Conservation (phyloP, 257 asterid species). For the Nicotiana obtusifolia region DNA sequence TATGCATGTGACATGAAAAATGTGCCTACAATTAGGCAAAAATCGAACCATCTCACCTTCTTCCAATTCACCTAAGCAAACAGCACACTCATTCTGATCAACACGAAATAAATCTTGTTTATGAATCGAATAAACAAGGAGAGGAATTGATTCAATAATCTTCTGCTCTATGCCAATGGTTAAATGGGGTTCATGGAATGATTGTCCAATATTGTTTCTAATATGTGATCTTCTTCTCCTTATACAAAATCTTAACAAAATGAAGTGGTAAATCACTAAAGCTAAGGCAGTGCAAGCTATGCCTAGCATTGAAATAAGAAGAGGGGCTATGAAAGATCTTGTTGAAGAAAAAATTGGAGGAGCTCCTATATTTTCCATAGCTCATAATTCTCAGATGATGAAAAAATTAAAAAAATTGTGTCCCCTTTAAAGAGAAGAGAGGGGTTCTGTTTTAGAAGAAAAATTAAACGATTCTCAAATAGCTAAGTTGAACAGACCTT, state of each 20-base stretch:
- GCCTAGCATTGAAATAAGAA: constrained; percentile 40
- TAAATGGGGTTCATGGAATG: neutral
- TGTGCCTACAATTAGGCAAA: constrained; percentile 56
- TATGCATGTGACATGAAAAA: constrained; percentile 56
- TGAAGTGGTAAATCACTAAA: constrained; percentile 36
- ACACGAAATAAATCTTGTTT: constrained; percentile 4
- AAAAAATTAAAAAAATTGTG: neutral
- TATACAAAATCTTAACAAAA: constrained; percentile 35
- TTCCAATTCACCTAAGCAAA: constrained; percentile 55
- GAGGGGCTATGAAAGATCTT: constrained; percentile 19
- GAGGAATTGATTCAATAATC: constrained; percentile 36
- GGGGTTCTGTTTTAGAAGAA: neutral
- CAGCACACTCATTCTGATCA: constrained; percentile 49
- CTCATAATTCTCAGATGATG: constrained; percentile 15
- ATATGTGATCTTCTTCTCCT: constrained; percentile 21
- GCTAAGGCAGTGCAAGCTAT: constrained; percentile 27
- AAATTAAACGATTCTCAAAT: too few relatives aligned
- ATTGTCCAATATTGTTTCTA: constrained; percentile 1
- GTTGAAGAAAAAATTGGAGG: constrained; percentile 18
- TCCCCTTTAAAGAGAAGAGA: neutral
- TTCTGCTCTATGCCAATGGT: constrained; percentile 39
- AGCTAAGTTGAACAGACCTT: neutral
- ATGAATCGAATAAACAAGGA: constrained; percentile 27
- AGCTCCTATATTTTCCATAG: constrained; percentile 40
- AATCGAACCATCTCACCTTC: constrained; percentile 50